Conservation (phyloP, 179 eudicot genomes). For the Silene vulgaris region DNA sequence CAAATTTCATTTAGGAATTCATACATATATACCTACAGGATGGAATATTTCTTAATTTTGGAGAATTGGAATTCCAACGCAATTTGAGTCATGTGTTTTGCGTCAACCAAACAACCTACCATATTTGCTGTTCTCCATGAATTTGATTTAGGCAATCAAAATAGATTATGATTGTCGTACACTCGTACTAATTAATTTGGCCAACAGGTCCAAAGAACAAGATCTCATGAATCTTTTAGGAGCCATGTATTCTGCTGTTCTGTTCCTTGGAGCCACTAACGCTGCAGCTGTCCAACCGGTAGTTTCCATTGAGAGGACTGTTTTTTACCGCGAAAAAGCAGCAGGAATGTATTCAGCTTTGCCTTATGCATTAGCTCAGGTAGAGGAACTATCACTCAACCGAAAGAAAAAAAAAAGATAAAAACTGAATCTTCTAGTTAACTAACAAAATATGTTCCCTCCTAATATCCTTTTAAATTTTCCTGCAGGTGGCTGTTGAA, state of each 20-base stretch:
- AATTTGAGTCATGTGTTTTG: background rate
- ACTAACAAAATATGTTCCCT: background rate
- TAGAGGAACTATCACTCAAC: constrained; percentile 16
- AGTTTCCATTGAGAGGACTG: constrained; percentile 64
- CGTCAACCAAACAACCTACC: background rate
- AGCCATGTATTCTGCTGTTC: constrained; percentile 62
- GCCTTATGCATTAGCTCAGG: constrained; percentile 83
- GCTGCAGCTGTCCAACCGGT: constrained; percentile 59
- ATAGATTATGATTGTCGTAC: background rate
- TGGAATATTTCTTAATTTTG: too few species aligned
- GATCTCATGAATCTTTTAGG: constrained; percentile 65
- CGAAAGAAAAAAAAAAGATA: background rate
- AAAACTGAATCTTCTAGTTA: background rate
- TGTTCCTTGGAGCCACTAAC: constrained; percentile 74
- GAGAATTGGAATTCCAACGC: background rate
- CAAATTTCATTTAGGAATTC: too few species aligned
- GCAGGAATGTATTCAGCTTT: constrained; percentile 71
- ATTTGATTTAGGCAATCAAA: too few species aligned
- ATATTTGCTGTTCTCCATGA: background rate
- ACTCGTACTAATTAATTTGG: constrained; percentile 5
- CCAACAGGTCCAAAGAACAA: constrained; percentile 49
- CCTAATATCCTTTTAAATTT: background rate
- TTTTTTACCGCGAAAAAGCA: constrained; percentile 82
- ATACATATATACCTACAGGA: background rate
- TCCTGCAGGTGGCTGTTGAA: constrained; percentile 63